These are phyloP conservation scores for Pythium grandisporangium DNA, from an alignment of 352 stramenopile species.

Conservation along the genomic window DNA sequence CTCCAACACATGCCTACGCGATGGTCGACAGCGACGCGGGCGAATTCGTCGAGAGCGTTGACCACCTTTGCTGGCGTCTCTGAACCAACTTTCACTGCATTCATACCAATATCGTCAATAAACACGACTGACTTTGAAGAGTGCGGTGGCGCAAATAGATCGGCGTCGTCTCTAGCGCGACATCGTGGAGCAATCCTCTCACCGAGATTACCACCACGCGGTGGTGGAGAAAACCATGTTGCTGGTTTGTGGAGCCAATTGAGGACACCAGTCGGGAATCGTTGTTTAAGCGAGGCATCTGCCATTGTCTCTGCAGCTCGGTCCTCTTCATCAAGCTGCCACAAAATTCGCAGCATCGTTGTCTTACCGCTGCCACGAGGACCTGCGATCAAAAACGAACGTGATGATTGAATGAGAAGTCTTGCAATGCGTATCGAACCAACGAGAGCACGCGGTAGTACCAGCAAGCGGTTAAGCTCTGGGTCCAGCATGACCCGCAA, in stretches of 20 bases:
- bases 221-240: conserved; percentile 51
- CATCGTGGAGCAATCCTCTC: too few relatives aligned
- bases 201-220: too few relatives aligned
- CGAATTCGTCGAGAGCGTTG: conserved; percentile 21
- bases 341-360: conserved; percentile 30
- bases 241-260: conserved; percentile 35
- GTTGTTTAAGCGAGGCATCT: conserved; percentile 35
- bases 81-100: background rate
- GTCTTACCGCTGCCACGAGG: conserved; percentile 38
- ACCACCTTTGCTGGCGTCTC: too few relatives aligned
- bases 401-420: conserved; percentile 20
- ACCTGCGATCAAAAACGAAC: conserved; percentile 38
- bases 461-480: conserved; percentile 21
- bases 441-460: conserved; percentile 14
- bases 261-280: conserved; percentile 22
- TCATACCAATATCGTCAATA: conserved; percentile 32
- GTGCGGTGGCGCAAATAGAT: conserved; percentile 20
- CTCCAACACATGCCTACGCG: conserved; percentile 23
- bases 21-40: conserved; percentile 43
- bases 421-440: conserved; percentile 25
- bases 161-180: conserved; percentile 21
- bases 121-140: conserved; percentile 32
- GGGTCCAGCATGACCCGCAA: conserved; percentile 18
- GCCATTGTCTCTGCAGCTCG: conserved; percentile 27
- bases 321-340: conserved; percentile 23